phyloP scores from a whole-genome alignment of 805 yeast genomes.

The Grigorovia humatica region DNA sequence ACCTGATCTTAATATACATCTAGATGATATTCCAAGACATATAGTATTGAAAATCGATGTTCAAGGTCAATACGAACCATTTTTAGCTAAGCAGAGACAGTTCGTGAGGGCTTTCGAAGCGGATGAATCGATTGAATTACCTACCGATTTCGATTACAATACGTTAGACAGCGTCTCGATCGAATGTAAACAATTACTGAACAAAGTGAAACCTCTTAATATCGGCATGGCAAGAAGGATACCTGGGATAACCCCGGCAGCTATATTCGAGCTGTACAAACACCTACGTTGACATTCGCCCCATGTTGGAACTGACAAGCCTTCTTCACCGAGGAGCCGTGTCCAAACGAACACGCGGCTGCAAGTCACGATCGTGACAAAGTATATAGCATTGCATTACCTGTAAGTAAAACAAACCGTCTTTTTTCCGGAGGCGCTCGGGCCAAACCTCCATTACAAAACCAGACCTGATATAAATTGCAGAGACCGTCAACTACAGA shows the following conservation, averaged over 20 bases:
- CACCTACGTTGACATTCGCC: neutral
- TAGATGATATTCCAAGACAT: constrained; percentile 32
- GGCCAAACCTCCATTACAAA: too few relatives aligned
- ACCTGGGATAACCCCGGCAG: constrained; percentile 93
- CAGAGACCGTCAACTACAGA: too few relatives aligned
- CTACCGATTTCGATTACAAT: constrained; percentile 53
- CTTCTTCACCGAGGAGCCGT: too few relatives aligned
- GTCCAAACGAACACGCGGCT: too few relatives aligned
- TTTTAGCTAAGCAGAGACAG: constrained; percentile 59
- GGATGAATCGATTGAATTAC: constrained; percentile 71
- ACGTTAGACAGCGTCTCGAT: constrained; percentile 54
- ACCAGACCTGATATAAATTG: too few relatives aligned
- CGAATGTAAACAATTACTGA: constrained; percentile 62
- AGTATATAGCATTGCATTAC: neutral
- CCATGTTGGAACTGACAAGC: too few relatives aligned
- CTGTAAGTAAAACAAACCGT: neutral
- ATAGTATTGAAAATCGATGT: constrained; percentile 54
- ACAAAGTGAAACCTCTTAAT: constrained; percentile 72
- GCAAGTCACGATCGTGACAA: neutral
- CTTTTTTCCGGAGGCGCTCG: too few relatives aligned
- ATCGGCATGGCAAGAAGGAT: constrained; percentile 92
- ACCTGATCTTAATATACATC: constrained; percentile 28
- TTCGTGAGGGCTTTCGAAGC: constrained; percentile 69
- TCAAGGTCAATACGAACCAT: constrained; percentile 77
- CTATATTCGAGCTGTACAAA: constrained; percentile 64